Evolutionary conservation across 495 filamentous ascomycete genomes (phyloP), one percentile per base, ranked within the genome.

Genomic region (Annulohypoxylon maeteangense): DNA sequence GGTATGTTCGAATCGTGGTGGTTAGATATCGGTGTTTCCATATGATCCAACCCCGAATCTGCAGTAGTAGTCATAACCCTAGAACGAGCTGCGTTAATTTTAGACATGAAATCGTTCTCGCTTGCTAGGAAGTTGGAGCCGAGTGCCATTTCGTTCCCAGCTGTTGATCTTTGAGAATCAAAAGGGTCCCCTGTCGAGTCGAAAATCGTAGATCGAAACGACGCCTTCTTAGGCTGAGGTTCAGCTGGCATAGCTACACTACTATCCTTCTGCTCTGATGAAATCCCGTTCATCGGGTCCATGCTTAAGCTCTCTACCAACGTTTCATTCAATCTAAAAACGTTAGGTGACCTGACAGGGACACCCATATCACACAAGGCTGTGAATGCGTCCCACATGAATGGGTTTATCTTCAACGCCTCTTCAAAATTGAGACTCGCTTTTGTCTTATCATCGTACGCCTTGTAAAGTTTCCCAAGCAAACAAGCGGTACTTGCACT

Each of bases 381-480:
- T 18, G 90, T 84, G 78, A 97, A 98, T 0, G 96, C 96, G 83
- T 99, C 95, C 95, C 96, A 98, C 88, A 97, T 94, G 80, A 98
- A 97, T 0, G 95, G 94, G 75, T 98, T 98, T 38, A 90, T 76
- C 78, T 94, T 97, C 55, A 98, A 82, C 7, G 95, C 90, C 63
- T 94, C 92, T 62, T 94, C 92, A 77, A 93, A 98, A 75, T 87
- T 91, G 53, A 91, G 86, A 10, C 93, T 87, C 31, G 96, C 93
- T 74, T 91, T 93, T 69, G 90, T 89, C 66, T 89, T 84, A 77
- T 97, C 92, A 55, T 91, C 89, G 74, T 94, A 88, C 14, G 87
- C 92, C 32, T 91, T 86, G 82, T 91, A 97, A 32, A 99, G 83
- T 81, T 97, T 97, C 3, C 93, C 95, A 12, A 95, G 87, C 45